Conservation (phyloP, 2,329 filamentous ascomycete species). For the Fusarium verrucosum region DNA sequence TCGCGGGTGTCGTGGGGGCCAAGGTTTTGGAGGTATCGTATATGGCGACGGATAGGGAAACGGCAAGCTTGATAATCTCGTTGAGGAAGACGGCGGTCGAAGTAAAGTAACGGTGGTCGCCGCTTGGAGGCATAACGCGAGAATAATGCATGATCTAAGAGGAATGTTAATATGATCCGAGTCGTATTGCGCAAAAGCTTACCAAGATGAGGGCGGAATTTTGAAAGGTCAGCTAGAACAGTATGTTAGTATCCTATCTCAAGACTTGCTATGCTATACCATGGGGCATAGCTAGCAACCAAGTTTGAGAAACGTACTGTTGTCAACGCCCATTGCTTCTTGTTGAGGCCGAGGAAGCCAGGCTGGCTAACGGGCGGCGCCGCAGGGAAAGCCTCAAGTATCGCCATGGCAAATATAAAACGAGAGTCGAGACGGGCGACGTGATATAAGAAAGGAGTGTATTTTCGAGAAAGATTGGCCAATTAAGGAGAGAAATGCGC, state of each 20-base stretch:
- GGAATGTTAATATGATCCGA: slow-evolving; percentile 49
- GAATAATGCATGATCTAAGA: slow-evolving; percentile 90
- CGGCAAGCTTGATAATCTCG: slow-evolving; percentile 87
- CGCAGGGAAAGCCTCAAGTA: slow-evolving; percentile 30
- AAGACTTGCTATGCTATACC: neutral
- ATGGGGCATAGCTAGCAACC: neutral
- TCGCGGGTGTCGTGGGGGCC: slow-evolving; percentile 81
- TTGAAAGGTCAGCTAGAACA: slow-evolving; percentile 71
- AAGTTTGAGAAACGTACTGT: slow-evolving; percentile 17
- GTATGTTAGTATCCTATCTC: slow-evolving; percentile 20
- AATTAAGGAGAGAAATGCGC: slow-evolving; percentile 6
- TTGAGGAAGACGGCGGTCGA: slow-evolving; percentile 95
- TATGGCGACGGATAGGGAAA: slow-evolving; percentile 86
- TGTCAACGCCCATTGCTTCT: slow-evolving; percentile 43
- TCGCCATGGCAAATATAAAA: slow-evolving; percentile 33
- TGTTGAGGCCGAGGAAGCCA: slow-evolving; percentile 39
- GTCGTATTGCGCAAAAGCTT: slow-evolving; percentile 41
- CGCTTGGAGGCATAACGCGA: slow-evolving; percentile 84
- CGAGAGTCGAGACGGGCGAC: neutral
- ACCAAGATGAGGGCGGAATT: slow-evolving; percentile 82
- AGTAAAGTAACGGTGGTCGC: slow-evolving; percentile 88
- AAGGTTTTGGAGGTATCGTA: slow-evolving; percentile 84
- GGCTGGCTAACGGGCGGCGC: slow-evolving; percentile 12
- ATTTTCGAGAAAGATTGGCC: neutral
- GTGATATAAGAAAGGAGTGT: slow-evolving; percentile 9